Conservation (phyloP, 2,329 filamentous ascomycete genomes). For the Penicillium sp. region DNA sequence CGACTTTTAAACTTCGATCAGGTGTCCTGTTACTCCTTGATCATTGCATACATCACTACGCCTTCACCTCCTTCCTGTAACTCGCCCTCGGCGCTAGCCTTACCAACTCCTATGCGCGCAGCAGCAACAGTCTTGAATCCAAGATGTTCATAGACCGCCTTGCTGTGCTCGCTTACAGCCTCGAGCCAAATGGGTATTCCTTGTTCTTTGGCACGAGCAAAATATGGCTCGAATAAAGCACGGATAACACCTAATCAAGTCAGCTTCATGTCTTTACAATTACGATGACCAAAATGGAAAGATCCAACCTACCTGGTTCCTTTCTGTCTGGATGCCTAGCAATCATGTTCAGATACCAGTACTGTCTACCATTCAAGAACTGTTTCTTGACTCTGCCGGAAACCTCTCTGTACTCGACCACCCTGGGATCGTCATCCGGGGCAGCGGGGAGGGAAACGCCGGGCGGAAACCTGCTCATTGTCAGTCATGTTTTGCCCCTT, state of each 20-base stretch:
- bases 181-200: slow-evolving; percentile 12
- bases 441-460: slow-evolving; percentile 5
- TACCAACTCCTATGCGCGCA: slow-evolving; percentile 7
- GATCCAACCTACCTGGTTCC: slow-evolving; percentile 6
- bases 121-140: slow-evolving; percentile 10
- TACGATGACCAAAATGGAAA: neutral
- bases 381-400: slow-evolving; percentile 9
- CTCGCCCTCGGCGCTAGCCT: slow-evolving; percentile 8
- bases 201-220: slow-evolving; percentile 9
- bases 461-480: slow-evolving; percentile 10
- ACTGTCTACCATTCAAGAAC: slow-evolving; percentile 9
- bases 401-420: slow-evolving; percentile 7
- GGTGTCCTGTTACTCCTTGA: slow-evolving; percentile 4
- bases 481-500: neutral
- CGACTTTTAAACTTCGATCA: neutral
- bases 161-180: slow-evolving; percentile 13
- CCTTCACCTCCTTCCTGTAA: slow-evolving; percentile 14
- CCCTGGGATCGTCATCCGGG: neutral
- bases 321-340: slow-evolving; percentile 13
- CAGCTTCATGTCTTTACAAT: neutral
- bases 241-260: slow-evolving; percentile 8
- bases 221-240: slow-evolving; percentile 15
- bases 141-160: slow-evolving; percentile 13
- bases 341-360: slow-evolving; percentile 14
- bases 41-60: slow-evolving; percentile 12